Base-by-base conservation (phyloP, 805 yeast species). In the Candida gorgasii region DNA sequence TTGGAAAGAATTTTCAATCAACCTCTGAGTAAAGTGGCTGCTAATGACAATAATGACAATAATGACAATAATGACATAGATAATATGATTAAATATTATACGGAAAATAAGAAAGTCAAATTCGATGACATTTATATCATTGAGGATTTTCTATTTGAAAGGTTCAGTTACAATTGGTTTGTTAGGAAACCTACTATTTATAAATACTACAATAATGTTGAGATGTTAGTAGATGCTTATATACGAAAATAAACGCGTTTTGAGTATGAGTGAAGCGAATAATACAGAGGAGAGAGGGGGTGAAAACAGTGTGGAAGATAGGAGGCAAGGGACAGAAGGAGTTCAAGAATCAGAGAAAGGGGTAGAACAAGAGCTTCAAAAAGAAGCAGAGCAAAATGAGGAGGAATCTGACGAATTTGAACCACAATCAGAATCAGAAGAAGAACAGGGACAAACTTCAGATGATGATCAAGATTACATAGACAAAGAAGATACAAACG, bases 1-100 rank as follows among this genome's bases (percentile, higher is more conserved):
- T 55, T 69, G 19, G 54, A 44, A 42, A 63, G 55, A 44, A 62
- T 70, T 8, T 70, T 70, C 46, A 43, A 55, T 24, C 24, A 4
- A 6, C 13, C 27, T 9, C n/a, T n/a, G 4, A 11, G 9, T 23
- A 12, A 8, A 16, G 4, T n/a, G 11, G 5, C 5, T 17, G 7
- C 39, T 23, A 22, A 16, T 19, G 19, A 35, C 4, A 22, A 17
- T 15, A 18, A 26, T 18, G 34, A 15, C 18, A 16, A 24, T n/a
- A 13, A n/a, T 29, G 20, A 17, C n/a, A 15, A 28, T 24, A 13
- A 30, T 14, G 33, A 30, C n/a, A 6, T 36, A 11, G 15, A 36
- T 36, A 23, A 36, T 5, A 17, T 26, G 31, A n/a, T 26, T 11
- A 36, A 36, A 18, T 26, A 24, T 26, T 36, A 26, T 26, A n/a